Evolutionary conservation across 345 rosid genomes (phyloP).

Genomic region (Bruguiera gymnorhiza): DNA sequence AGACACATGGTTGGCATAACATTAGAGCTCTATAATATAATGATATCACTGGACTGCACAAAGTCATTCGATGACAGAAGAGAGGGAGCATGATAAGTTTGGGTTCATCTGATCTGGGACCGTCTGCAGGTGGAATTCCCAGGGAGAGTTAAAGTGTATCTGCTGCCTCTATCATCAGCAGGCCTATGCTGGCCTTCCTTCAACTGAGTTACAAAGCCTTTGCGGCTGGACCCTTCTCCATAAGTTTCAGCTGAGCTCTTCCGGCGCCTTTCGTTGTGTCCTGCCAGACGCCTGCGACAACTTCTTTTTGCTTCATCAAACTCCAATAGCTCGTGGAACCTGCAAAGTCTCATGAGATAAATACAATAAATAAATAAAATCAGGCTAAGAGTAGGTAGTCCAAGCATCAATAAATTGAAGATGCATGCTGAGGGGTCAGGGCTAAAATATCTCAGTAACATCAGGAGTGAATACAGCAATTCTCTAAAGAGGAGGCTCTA

Average conservation of each 20-base stretch:
- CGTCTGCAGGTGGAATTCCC: slow-evolving; percentile 37
- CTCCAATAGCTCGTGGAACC: slow-evolving; percentile 70
- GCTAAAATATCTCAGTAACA: not conserved
- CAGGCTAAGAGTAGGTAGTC: no score
- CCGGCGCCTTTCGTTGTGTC: slow-evolving; percentile 86
- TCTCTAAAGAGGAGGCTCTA: no score
- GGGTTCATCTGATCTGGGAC: slow-evolving; percentile 44
- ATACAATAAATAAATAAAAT: no score
- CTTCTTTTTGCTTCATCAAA: slow-evolving; percentile 86
- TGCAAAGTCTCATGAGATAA: slow-evolving; percentile 9
- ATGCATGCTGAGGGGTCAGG: no score
- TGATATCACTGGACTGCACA: no score
- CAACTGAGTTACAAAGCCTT: slow-evolving; percentile 25
- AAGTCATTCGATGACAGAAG: slow-evolving; percentile 61
- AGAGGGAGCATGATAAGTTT: slow-evolving; percentile 57
- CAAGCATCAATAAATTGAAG: no score
- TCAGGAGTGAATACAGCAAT: not conserved
- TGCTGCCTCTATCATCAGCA: slow-evolving; percentile 37
- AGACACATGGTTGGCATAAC: no score
- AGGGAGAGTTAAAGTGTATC: slow-evolving; percentile 23
- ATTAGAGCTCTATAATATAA: no score
- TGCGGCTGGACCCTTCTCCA: slow-evolving; percentile 58
- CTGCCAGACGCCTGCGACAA: slow-evolving; percentile 72
- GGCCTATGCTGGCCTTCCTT: slow-evolving; percentile 39
- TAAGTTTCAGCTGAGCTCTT: slow-evolving; percentile 51